A percentile compares a stretch with the other conserved stretches of the same genome.
These are phyloP conservation scores for Xylaria sp. DNA, from an alignment of 2,329 filamentous ascomycete species.

Conservation along the genomic window DNA sequence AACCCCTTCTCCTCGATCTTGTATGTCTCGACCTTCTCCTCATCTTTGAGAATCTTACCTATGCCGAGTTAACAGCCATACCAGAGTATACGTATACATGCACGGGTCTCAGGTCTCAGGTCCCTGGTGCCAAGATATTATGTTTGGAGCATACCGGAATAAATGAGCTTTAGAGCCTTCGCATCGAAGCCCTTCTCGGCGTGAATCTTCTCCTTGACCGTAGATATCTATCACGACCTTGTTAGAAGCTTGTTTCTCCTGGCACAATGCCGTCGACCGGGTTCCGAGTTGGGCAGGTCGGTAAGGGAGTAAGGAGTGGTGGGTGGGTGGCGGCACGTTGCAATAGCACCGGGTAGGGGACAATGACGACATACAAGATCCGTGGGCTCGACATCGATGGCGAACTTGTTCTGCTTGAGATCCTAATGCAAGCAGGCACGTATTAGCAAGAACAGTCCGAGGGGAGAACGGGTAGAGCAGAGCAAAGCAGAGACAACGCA, in stretches of 20 bases:
- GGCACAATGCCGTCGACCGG: constrained; percentile 8
- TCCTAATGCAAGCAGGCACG: constrained; percentile 67
- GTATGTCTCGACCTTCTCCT: constrained; percentile 94
- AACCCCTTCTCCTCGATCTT: constrained; percentile 99
- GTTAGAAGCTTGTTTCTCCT: constrained; percentile 38
- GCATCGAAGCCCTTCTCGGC: constrained; percentile 95
- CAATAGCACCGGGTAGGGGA: constrained; percentile 32
- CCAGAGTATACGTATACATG: constrained; percentile 2
- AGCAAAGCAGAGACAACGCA: constrained; percentile 17
- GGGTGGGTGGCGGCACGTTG: constrained; percentile 19
- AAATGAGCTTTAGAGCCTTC: constrained; percentile 93
- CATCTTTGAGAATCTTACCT: constrained; percentile 99
- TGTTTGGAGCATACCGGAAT: constrained; percentile 76
- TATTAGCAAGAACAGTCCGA: constrained; percentile 17
- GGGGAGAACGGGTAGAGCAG: constrained; percentile 13
- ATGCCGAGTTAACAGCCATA: constrained; percentile 44
- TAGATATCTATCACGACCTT: constrained; percentile 72
- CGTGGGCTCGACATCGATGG: constrained; percentile 91
- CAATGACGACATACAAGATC: constrained; percentile 78
- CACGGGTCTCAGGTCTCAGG: neutral
- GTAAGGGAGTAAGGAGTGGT: neutral
- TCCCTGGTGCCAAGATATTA: neutral
- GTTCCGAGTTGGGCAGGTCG: constrained; percentile 19
- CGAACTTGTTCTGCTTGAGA: constrained; percentile 98
- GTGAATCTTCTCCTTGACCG: constrained; percentile 92